phyloP scores from a whole-genome alignment of 306 rosid species.

The Parietaria judaica region DNA sequence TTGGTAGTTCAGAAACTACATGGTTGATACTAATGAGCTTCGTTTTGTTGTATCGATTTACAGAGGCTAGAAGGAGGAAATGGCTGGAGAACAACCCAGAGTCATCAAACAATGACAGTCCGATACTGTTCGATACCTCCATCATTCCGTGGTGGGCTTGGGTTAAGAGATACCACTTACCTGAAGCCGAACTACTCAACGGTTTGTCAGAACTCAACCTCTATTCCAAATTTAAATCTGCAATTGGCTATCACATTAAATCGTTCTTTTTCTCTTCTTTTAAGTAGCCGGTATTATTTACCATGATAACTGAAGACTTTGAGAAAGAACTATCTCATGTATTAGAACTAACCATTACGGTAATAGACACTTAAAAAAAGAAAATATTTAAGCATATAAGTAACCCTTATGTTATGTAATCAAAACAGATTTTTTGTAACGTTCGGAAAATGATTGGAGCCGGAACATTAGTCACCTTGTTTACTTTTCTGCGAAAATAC shows the following conservation, averaged over 20 bases:
- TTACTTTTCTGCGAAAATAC: too few species aligned
- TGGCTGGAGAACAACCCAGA: conserved; percentile 85
- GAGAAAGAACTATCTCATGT: too few species aligned
- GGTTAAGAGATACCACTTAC: conserved; percentile 92
- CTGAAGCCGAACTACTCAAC: conserved; percentile 92
- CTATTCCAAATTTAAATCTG: too few species aligned
- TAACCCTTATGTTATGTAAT: too few species aligned
- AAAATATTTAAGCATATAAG: too few species aligned
- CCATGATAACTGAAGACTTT: too few species aligned
- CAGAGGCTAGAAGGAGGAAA: conserved; percentile 97
- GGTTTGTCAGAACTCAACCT: conserved; percentile 36
- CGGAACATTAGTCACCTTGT: too few species aligned
- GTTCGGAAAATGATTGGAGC: too few species aligned
- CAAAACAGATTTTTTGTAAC: too few species aligned
- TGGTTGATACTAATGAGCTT: conserved; percentile 19
- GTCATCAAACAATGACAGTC: conserved; percentile 67
- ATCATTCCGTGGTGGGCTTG: conserved; percentile 99
- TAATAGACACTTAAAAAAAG: too few species aligned
- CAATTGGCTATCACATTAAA: too few species aligned
- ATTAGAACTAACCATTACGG: too few species aligned
- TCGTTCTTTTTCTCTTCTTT: neutral
- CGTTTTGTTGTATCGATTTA: conserved; percentile 15
- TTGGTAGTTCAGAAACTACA: conserved; percentile 16
- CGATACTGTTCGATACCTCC: conserved; percentile 81
- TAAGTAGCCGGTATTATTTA: neutral